phyloP scores from a whole-genome alignment of 2,329 filamentous ascomycete genomes.

The Akanthomyces lecanii region DNA sequence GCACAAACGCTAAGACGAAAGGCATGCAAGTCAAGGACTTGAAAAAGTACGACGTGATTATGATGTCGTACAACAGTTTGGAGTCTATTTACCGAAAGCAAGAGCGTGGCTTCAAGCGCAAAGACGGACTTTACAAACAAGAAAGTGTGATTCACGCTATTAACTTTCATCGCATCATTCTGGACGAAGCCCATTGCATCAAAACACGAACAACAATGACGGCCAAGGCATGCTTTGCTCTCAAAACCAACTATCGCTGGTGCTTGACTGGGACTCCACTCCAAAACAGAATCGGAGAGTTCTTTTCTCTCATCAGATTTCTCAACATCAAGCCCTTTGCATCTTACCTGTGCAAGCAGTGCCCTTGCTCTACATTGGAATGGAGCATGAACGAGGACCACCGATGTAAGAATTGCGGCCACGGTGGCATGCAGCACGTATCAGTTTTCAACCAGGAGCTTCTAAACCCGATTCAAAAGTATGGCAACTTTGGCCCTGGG shows the following conservation, averaged over 20 bases:
- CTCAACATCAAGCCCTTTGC: conserved; percentile 85
- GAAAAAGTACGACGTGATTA: conserved; percentile 83
- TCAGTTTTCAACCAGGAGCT: conserved; percentile 89
- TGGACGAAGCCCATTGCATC: conserved; percentile 95
- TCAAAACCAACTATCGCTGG: conserved; percentile 88
- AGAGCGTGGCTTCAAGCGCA: conserved; percentile 80
- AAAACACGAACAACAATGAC: conserved; percentile 86
- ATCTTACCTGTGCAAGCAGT: conserved; percentile 89
- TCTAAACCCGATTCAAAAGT: conserved; percentile 72
- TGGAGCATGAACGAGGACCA: conserved; percentile 74
- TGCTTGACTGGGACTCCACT: conserved; percentile 92
- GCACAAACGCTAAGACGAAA: conserved; percentile 80
- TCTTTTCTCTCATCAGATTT: conserved; percentile 91
- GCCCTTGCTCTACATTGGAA: conserved; percentile 73
- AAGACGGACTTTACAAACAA: conserved; percentile 76
- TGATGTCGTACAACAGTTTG: conserved; percentile 92
- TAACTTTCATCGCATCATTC: conserved; percentile 82
- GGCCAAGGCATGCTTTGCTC: conserved; percentile 89
- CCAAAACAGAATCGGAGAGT: conserved; percentile 95
- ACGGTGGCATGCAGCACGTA: conserved; percentile 41
- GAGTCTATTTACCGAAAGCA: conserved; percentile 93
- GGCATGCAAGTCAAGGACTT: conserved; percentile 69
- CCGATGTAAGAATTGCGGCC: conserved; percentile 62
- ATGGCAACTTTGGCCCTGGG: conserved; percentile 58
- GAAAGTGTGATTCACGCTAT: conserved; percentile 77